phyloP scores from a whole-genome alignment of 169 alveolate species.

The Plasmodium vivax region DNA sequence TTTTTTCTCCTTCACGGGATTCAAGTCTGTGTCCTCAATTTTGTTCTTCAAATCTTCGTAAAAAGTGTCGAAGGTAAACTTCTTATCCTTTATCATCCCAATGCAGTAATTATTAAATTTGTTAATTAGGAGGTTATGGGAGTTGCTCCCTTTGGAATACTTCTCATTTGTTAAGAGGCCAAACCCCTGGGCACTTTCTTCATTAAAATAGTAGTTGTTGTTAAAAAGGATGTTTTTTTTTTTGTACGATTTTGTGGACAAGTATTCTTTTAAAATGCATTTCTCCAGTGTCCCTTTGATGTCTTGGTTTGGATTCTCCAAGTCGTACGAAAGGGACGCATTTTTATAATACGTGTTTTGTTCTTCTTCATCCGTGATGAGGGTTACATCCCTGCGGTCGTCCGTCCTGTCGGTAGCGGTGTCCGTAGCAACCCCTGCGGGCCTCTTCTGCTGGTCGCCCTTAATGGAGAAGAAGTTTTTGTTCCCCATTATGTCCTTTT shows the following conservation, averaged over 20 bases:
- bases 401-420: not conserved
- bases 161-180: slow-evolving; percentile 57
- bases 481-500: slow-evolving; percentile 44
- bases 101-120: slow-evolving; percentile 68
- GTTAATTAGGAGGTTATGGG: slow-evolving; percentile 44
- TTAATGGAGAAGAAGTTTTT: slow-evolving; percentile 40
- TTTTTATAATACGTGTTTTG: slow-evolving; percentile 5
- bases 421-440: not conserved
- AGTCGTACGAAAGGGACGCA: slow-evolving; percentile 9
- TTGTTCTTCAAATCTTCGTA: slow-evolving; percentile 56
- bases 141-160: slow-evolving; percentile 9
- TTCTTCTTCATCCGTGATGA: not conserved
- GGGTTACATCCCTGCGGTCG: not conserved
- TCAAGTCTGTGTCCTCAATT: slow-evolving; percentile 57
- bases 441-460: not conserved
- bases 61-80: slow-evolving; percentile 32
- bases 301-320: slow-evolving; percentile 67
- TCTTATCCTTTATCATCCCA: slow-evolving; percentile 46
- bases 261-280: slow-evolving; percentile 60
- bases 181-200: slow-evolving; percentile 63
- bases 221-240: slow-evolving; percentile 49
- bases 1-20: slow-evolving; percentile 10
- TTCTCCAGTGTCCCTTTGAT: slow-evolving; percentile 67
- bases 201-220: slow-evolving; percentile 66
- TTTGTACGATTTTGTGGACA: slow-evolving; percentile 20